Evolutionary conservation across 1,284 basidiomycete species (phyloP), one percentile per base, ranked within the genome.

Genomic region (Cutaneotrichosporon cutaneum): DNA sequence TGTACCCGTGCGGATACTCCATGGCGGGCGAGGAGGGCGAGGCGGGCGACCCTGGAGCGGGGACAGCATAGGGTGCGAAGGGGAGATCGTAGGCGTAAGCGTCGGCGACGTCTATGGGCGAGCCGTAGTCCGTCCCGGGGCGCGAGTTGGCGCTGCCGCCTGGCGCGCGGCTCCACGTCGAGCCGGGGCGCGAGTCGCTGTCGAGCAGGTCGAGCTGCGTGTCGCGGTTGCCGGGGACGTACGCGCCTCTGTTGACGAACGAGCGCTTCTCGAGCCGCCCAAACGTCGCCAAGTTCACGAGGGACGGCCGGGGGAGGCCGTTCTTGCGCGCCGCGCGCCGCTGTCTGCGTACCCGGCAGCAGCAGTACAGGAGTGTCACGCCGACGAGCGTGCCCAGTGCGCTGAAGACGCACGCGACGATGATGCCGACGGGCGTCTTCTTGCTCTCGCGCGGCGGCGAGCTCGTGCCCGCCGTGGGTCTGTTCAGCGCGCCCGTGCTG

Each of bases 381-480:
- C 80, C 48, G 58, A 75, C 35, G 59, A 80, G 64, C 18, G 75
- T 72, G 35, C 67, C 69, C 45, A 76, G 27, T 54, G 74, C 62
- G 35, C 72, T 70, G 86, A 90, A 63, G 85, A 87, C 62, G 85
- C 69, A 69, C 16, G 73, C 68, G 86, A 88, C 32, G 87, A 90
- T 30, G 10, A 61, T 53, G 35, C n/a, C 35, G 45, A n/a, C n/a
- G n/a, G n/a, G n/a, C n/a, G 22, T 35, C 16, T 48, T n/a, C 53
- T 26, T 26, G 30, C 7, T 11, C 22, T 24, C 45, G 5, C 16
- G 5, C 3, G 48, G 44, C 9, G 30, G 32, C 24, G 3, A 33
- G 16, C 18, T 27, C 14, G 18, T 11, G 13, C 33, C 26, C 18
- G 24, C 10, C 1, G 59, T 54, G 7, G 58, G 58, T 13, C 27